Conservation (phyloP, 164 flowering plant species). For the Amborella trichopoda region DNA sequence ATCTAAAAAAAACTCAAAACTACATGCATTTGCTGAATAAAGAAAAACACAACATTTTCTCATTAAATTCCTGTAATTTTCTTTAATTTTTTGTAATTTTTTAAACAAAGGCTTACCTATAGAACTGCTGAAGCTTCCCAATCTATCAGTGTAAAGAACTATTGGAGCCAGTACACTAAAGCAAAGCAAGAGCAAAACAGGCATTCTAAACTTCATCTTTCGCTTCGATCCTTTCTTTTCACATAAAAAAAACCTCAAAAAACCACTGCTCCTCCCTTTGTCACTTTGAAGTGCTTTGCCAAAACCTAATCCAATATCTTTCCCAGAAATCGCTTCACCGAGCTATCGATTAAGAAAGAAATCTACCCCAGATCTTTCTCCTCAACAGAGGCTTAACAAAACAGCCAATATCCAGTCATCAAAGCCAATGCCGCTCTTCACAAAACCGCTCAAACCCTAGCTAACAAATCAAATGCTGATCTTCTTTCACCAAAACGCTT, state of each 20-base stretch:
- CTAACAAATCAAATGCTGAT: no score
- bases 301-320: background rate
- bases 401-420: background rate
- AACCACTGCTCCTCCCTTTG: no score
- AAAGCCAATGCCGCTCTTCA: no score
- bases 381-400: background rate
- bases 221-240: background rate
- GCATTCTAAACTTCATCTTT: slow-evolving; percentile 33
- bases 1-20: background rate
- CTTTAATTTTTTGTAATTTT: background rate
- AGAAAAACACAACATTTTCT: background rate
- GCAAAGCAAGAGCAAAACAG: slow-evolving; percentile 46
- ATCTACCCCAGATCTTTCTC: slow-evolving; percentile 2
- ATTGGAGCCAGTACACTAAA: slow-evolving; percentile 74
- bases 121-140: slow-evolving; percentile 28
- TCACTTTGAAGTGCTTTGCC: no score
- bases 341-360: no score
- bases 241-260: slow-evolving; percentile 6
- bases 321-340: background rate
- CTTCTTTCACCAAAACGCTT: no score
- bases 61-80: background rate
- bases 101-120: slow-evolving; percentile 23
- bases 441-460: no score
- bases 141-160: slow-evolving; percentile 61
- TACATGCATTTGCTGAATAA: background rate